phyloP scores from a whole-genome alignment of 2,329 filamentous ascomycete genomes.

The Sporothrix curviconia region DNA sequence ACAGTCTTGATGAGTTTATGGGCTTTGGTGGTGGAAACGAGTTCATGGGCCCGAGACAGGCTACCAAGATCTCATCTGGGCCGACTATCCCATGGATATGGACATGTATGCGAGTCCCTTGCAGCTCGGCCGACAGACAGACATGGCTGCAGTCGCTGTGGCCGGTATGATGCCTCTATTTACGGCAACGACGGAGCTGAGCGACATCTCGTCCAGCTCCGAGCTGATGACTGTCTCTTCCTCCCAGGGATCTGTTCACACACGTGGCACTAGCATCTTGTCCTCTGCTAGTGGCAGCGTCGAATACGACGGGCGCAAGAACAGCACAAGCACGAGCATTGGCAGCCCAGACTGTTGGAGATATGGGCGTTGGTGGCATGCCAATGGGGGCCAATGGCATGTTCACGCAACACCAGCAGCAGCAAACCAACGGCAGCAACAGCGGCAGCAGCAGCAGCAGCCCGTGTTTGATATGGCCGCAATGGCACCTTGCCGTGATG shows the following conservation, averaged over 20 bases:
- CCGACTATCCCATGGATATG: constrained; percentile 37
- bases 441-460: neutral
- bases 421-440: no score
- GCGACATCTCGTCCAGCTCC: constrained; percentile 36
- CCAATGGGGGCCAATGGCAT: neutral
- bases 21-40: constrained; percentile 28
- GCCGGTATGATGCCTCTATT: constrained; percentile 29
- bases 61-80: constrained; percentile 41
- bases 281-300: constrained; percentile 25
- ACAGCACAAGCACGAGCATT: neutral
- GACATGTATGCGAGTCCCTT: constrained; percentile 34
- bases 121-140: constrained; percentile 27
- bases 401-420: neutral
- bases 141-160: constrained; percentile 21
- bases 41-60: constrained; percentile 30
- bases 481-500: constrained; percentile 22
- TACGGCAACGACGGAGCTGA: constrained; percentile 27
- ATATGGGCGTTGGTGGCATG: neutral
- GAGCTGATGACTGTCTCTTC: constrained; percentile 37
- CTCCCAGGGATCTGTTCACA: constrained; percentile 39
- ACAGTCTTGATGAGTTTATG: constrained; percentile 38
- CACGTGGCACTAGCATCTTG: constrained; percentile 42
- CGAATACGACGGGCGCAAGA: constrained; percentile 24
- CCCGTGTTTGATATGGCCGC: constrained; percentile 24
- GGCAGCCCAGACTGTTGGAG: neutral